Base-by-base conservation (phyloP, 2,329 filamentous ascomycete species). In the Xylaria multiplex region DNA sequence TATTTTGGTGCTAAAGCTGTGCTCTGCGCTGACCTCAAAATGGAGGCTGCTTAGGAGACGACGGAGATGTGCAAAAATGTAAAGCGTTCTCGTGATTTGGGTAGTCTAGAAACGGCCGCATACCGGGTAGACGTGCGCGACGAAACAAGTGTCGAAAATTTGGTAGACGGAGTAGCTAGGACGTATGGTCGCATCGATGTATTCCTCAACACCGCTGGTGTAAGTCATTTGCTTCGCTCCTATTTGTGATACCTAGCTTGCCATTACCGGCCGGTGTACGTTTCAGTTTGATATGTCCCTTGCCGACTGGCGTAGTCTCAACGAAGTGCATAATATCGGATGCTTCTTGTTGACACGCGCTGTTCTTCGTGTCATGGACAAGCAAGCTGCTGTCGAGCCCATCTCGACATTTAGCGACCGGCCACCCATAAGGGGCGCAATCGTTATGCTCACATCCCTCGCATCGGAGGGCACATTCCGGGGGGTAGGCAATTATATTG, bases 371-470 rank as follows among this genome's bases (percentile, higher is more conserved):
- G 60, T 66, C 40, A 71, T 71, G 69, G 62, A 71, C 48, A 27
- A 30, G 24, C 69, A 71, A 42, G 62, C 59, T 27, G 24, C 62
- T 40, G 42, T 63, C 46, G 22, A 22, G 37, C 43, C 50, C 19
- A 40, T 14, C 27, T 32, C 58, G 14, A 64, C 27, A 9, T 32
- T 30, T 8, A 50, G 50, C 49, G 57, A 43, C 35, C 40, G 61
- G 46, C 52, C 56, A 24, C 60, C 64, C 4, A 22, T 35, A 43
- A 65, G 64, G 56, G 69, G 69, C 22, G 40, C 59, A 40, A 71
- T 70, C 32, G 69, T 71, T 46, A 69, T 71, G 22, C 67, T 71
- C 59, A 70, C 67, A 5, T 70, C 69, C 9, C 40, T 71, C 16
- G 67, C 65, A 22, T 68, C 69, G 50, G 69, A 71, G 52, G 63